Evolutionary conservation across 352 stramenopile species (phyloP).

Genomic region (Phytopythium montanum): DNA sequence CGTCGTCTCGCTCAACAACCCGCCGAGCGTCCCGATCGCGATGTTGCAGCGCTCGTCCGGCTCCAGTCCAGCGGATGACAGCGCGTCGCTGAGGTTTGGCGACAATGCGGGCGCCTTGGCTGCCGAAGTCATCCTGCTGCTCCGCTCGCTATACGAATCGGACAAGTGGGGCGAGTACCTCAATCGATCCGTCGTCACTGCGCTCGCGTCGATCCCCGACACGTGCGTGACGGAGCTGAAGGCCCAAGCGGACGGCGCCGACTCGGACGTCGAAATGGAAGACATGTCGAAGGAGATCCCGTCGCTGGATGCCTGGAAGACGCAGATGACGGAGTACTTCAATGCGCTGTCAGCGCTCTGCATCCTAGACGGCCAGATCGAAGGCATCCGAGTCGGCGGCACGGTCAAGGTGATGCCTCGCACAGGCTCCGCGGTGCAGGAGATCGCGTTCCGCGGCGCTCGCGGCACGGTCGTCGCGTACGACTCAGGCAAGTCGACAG

Average conservation of each 20-base stretch:
- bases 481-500: slow-evolving; percentile 76
- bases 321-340: slow-evolving; percentile 46
- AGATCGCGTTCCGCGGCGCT: slow-evolving; percentile 71
- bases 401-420: slow-evolving; percentile 85
- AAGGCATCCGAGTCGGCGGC: slow-evolving; percentile 71
- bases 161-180: slow-evolving; percentile 68
- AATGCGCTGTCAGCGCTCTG: slow-evolving; percentile 74
- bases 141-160: slow-evolving; percentile 79
- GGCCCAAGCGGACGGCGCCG: slow-evolving; percentile 14
- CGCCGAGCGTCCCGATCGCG: slow-evolving; percentile 59
- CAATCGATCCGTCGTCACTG: slow-evolving; percentile 52
- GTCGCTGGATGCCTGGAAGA: slow-evolving; percentile 46
- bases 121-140: slow-evolving; percentile 74
- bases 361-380: slow-evolving; percentile 82
- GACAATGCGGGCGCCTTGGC: slow-evolving; percentile 44
- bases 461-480: slow-evolving; percentile 74
- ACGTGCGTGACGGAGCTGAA: slow-evolving; percentile 37
- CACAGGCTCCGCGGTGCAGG: slow-evolving; percentile 61
- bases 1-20: slow-evolving; percentile 65
- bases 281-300: slow-evolving; percentile 62
- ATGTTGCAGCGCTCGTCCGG: slow-evolving; percentile 36
- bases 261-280: slow-evolving; percentile 86
- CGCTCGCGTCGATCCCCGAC: slow-evolving; percentile 45
- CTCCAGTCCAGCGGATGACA: slow-evolving; percentile 4
- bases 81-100: slow-evolving; percentile 12